A percentile compares a stretch with the other conserved stretches of the same genome.
phyloP scores from a whole-genome alignment of 805 yeast genomes.

The Priceomyces melissophilus region DNA sequence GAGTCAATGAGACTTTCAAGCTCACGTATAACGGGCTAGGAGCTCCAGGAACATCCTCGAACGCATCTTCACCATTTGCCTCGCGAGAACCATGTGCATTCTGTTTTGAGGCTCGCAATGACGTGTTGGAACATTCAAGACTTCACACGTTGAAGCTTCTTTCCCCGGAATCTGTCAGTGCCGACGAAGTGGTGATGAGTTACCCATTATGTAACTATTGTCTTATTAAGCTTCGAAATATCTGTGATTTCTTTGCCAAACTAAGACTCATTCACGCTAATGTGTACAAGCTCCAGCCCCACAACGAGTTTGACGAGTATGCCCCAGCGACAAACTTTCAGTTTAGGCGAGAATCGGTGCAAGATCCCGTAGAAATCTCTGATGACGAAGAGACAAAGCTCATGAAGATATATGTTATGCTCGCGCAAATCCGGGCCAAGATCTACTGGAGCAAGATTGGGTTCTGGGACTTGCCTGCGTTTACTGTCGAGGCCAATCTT shows the following conservation, averaged over 20 bases:
- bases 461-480: slow-evolving; percentile 58
- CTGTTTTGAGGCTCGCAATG: slow-evolving; percentile 77
- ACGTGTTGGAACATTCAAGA: slow-evolving; percentile 72
- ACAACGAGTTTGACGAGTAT: slow-evolving; percentile 24
- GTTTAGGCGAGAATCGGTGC: slow-evolving; percentile 20
- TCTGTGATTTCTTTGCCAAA: slow-evolving; percentile 80
- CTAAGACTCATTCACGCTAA: slow-evolving; percentile 56
- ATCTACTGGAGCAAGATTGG: slow-evolving; percentile 85
- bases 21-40: slow-evolving; percentile 25
- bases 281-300: slow-evolving; percentile 54
- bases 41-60: slow-evolving; percentile 2
- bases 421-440: slow-evolving; percentile 58
- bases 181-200: slow-evolving; percentile 30
- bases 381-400: slow-evolving; percentile 30
- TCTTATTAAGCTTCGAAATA: slow-evolving; percentile 70
- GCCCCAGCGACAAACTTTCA: slow-evolving; percentile 15
- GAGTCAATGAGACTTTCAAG: slow-evolving; percentile 73
- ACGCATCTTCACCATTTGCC: slow-evolving; percentile 56
- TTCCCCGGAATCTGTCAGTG: slow-evolving; percentile 21
- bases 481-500: slow-evolving; percentile 24
- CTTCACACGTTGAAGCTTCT: slow-evolving; percentile 61
- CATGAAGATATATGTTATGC: slow-evolving; percentile 50
- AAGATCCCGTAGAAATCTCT: slow-evolving; percentile 8
- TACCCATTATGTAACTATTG: slow-evolving; percentile 83
- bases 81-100: slow-evolving; percentile 71